phyloP scores from a whole-genome alignment of 2,329 filamentous ascomycete genomes.

The Ophiognomonia clavigignenti-juglandacearum region DNA sequence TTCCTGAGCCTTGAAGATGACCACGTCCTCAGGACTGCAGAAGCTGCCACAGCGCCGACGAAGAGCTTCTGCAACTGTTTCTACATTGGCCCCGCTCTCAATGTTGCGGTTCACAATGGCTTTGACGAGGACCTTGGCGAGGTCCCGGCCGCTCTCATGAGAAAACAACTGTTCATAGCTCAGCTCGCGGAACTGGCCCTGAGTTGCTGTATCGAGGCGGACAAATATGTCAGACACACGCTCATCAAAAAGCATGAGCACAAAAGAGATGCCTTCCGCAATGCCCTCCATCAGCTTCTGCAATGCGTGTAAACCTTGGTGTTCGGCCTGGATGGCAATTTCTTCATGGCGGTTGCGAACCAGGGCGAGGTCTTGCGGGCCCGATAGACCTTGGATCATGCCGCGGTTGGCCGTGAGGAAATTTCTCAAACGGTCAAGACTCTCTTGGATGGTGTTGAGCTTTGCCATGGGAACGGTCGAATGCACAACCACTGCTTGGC shows the following conservation, averaged over 20 bases:
- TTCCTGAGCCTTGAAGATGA: constrained; percentile 98
- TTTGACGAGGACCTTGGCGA: constrained; percentile 92
- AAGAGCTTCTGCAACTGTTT: constrained; percentile 93
- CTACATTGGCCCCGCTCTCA: constrained; percentile 91
- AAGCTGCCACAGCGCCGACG: constrained; percentile 91
- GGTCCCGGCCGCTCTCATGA: constrained; percentile 70
- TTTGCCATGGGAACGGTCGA: constrained; percentile 66
- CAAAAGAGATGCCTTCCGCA: constrained; percentile 94
- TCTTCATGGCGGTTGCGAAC: constrained; percentile 83
- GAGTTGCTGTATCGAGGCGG: constrained; percentile 65
- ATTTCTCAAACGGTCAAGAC: constrained; percentile 69
- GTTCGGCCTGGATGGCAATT: constrained; percentile 86
- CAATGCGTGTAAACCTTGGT: constrained; percentile 83
- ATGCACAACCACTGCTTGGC: constrained; percentile 57
- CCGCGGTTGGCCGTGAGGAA: constrained; percentile 86
- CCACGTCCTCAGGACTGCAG: constrained; percentile 93
- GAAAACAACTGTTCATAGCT: constrained; percentile 89
- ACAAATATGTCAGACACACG: constrained; percentile 82
- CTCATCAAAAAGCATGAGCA: constrained; percentile 91
- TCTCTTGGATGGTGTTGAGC: constrained; percentile 71
- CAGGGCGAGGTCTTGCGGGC: constrained; percentile 76
- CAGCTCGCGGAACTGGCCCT: constrained; percentile 66
- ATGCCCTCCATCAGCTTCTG: constrained; percentile 84
- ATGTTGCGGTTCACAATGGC: constrained; percentile 98
- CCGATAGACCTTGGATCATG: constrained; percentile 91